Conservation (phyloP, 163 green algal genomes). For the Chloromonas sp. region DNA sequence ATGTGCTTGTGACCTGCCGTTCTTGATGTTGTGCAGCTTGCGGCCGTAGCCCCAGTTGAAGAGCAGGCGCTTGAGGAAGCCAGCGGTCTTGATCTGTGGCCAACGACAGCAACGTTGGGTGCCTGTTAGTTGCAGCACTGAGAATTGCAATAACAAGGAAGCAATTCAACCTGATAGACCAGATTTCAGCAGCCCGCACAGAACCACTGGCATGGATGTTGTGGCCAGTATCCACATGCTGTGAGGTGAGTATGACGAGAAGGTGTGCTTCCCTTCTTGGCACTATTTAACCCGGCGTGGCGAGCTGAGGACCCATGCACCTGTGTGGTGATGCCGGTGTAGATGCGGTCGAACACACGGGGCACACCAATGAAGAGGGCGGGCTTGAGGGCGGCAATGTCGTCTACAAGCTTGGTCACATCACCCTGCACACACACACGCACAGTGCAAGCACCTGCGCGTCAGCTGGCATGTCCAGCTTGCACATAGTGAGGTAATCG, state of each 20-base stretch:
- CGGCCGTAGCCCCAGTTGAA: constrained; percentile 79
- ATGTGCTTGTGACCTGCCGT: constrained; percentile 52
- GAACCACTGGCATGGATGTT: no score
- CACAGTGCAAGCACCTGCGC: not conserved
- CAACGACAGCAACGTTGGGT: not conserved
- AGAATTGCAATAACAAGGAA: no score
- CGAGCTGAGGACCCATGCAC: not conserved
- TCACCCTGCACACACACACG: not conserved
- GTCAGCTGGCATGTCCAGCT: no score
- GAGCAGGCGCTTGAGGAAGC: constrained; percentile 69
- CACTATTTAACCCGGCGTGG: no score
- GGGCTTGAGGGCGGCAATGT: constrained; percentile 50
- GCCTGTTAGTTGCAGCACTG: no score
- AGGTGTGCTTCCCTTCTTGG: no score
- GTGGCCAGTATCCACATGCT: no score
- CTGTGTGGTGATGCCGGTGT: constrained; percentile 20
- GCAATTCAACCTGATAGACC: no score
- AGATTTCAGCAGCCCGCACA: no score
- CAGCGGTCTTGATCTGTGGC: constrained; percentile 35
- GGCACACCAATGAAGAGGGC: constrained; percentile 74
- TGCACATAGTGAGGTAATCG: no score
- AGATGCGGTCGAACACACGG: constrained; percentile 67
- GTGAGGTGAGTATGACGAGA: no score
- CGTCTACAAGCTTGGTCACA: constrained; percentile 9
- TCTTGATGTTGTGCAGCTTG: constrained; percentile 71